These are phyloP conservation scores for Lobosporangium transversale DNA, from an alignment of 192 early-diverging fungal species.

Conservation along the genomic window DNA sequence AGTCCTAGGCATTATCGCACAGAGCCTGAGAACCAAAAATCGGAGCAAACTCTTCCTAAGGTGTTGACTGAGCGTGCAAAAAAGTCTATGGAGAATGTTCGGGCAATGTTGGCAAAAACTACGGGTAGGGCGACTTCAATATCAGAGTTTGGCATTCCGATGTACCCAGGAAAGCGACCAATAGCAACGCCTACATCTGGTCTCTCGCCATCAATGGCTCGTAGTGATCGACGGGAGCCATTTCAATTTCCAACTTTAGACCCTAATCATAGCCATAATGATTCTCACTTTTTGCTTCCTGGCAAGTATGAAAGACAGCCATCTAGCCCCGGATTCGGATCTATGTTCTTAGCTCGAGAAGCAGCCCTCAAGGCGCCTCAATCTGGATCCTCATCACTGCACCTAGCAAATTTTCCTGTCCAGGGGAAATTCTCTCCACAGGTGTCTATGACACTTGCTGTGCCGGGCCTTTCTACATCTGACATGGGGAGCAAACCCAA, in stretches of 20 bases:
- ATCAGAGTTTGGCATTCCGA: conserved; percentile 11
- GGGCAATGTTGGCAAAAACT: conserved; percentile 3
- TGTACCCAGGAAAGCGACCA: conserved; percentile 40
- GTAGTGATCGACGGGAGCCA: conserved; percentile 16
- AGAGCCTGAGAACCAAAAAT: conserved; percentile 1
- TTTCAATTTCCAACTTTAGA: conserved; percentile 3
- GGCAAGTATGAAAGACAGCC: conserved; percentile 41
- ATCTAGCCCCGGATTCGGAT: conserved; percentile 42
- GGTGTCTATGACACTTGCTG: conserved; percentile 16
- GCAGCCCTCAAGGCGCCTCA: conserved; percentile 16
- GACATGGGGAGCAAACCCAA: neutral
- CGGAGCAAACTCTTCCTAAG: conserved; percentile 13
- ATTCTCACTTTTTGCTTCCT: conserved; percentile 30
- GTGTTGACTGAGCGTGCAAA: conserved; percentile 20
- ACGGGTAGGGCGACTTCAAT: conserved; percentile 2
- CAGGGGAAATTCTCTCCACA: conserved; percentile 2
- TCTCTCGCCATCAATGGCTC: conserved; percentile 24
- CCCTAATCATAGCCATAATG: neutral
- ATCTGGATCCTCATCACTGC: neutral
- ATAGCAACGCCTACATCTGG: neutral
- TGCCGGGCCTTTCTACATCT: neutral
- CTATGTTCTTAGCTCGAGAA: conserved; percentile 43
- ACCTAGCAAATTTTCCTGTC: neutral
- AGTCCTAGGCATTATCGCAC: conserved; percentile 4
- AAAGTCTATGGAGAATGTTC: conserved; percentile 25